These are phyloP conservation scores for Lecanicillium sp. DNA, from an alignment of 2,329 filamentous ascomycete species.

Conservation along the genomic window DNA sequence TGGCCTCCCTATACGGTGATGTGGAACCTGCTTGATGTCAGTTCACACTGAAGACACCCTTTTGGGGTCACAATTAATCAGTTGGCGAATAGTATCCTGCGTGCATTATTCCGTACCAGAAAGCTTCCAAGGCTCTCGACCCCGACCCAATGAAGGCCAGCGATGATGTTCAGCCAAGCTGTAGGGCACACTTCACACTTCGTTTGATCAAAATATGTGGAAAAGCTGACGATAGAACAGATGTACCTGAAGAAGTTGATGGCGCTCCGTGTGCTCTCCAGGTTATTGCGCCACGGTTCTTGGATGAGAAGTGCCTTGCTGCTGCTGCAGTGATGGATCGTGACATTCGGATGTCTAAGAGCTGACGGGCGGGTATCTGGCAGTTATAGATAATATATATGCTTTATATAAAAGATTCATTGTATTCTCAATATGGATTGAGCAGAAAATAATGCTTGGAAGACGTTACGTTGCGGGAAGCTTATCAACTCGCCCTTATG, in stretches of 20 bases:
- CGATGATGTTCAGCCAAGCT: constrained; percentile 8
- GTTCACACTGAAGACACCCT: constrained; percentile 11
- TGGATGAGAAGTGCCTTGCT: constrained; percentile 38
- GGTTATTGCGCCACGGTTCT: constrained; percentile 34
- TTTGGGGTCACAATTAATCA: not conserved
- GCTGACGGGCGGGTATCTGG: no score
- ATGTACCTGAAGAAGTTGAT: constrained; percentile 30
- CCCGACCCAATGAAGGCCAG: constrained; percentile 5
- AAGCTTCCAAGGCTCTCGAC: constrained; percentile 12
- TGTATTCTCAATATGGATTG: no score
- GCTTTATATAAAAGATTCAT: no score
- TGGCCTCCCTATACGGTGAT: constrained; percentile 37
- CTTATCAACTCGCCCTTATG: no score
- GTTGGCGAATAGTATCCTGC: constrained; percentile 40
- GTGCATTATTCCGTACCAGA: constrained; percentile 37
- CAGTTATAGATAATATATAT: no score
- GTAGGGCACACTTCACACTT: no score
- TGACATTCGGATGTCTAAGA: no score
- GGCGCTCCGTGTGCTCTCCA: constrained; percentile 39
- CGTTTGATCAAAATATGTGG: no score
- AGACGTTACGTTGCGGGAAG: no score
- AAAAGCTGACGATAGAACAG: constrained; percentile 22
- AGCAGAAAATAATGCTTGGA: no score
- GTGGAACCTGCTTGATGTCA: constrained; percentile 44
- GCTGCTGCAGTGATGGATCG: no score